phyloP scores from a whole-genome alignment of 2,329 filamentous ascomycete species.

The Fusarium globosum region DNA sequence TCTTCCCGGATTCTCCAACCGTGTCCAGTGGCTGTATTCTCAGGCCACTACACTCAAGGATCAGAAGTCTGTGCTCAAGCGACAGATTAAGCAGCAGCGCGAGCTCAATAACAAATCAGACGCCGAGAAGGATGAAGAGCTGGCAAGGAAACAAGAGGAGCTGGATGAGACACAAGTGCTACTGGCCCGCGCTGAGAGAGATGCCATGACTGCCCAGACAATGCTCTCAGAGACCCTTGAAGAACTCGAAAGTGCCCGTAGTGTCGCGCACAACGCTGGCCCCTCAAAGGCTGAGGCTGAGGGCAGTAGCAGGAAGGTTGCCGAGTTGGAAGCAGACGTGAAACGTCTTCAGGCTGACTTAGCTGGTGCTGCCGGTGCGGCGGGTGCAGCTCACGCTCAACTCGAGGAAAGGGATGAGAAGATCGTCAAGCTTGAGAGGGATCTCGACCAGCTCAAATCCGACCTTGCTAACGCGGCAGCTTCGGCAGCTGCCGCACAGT shows the following conservation, averaged over 20 bases:
- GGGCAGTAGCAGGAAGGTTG: constrained; percentile 52
- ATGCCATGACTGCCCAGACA: constrained; percentile 55
- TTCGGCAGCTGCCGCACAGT: constrained; percentile 17
- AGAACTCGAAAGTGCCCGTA: constrained; percentile 57
- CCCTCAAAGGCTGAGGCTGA: constrained; percentile 39
- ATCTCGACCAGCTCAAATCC: constrained; percentile 30
- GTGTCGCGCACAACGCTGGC: constrained; percentile 37
- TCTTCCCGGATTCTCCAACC: constrained; percentile 78
- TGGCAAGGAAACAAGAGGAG: constrained; percentile 68
- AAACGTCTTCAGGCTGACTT: constrained; percentile 49
- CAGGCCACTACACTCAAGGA: constrained; percentile 83
- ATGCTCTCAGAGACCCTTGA: constrained; percentile 61
- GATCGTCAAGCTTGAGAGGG: constrained; percentile 54
- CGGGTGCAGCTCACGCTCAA: constrained; percentile 42
- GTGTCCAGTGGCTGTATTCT: constrained; percentile 81
- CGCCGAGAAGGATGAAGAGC: constrained; percentile 72
- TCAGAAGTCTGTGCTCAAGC: constrained; percentile 88
- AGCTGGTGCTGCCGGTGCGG: constrained; percentile 36
- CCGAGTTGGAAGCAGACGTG: constrained; percentile 52
- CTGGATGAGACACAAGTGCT: constrained; percentile 58
- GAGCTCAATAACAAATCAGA: constrained; percentile 92
- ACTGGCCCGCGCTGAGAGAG: constrained; percentile 52
- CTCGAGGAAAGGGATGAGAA: constrained; percentile 52
- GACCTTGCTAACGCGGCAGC: constrained; percentile 34
- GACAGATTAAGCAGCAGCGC: constrained; percentile 95